Conservation (phyloP, 805 yeast species). For the Metahyphopichia silvanorum region DNA sequence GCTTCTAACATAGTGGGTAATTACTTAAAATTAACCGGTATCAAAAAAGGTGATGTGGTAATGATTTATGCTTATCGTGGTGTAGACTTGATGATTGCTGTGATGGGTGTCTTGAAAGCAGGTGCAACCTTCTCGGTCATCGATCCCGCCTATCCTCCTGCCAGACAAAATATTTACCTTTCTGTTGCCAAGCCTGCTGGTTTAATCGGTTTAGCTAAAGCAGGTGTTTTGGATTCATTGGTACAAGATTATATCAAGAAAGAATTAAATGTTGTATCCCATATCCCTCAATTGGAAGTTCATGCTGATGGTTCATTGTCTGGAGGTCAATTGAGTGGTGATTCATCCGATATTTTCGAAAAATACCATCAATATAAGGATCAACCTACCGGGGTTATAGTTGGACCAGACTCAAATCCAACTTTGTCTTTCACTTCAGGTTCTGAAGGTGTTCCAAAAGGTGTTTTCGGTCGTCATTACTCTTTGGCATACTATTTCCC, state of each 20-base stretch:
- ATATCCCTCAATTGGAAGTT: constrained; percentile 74
- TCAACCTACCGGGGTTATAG: constrained; percentile 78
- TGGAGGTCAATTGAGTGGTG: constrained; percentile 48
- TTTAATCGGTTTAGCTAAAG: constrained; percentile 83
- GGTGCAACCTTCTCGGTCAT: constrained; percentile 98
- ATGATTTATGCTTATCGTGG: constrained; percentile 98
- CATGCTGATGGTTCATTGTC: constrained; percentile 68
- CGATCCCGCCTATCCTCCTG: constrained; percentile 99
- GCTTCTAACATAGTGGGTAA: constrained; percentile 94
- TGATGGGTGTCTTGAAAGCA: constrained; percentile 96
- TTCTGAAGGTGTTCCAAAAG: constrained; percentile 97
- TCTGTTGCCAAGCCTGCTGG: constrained; percentile 94
- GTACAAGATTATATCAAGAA: constrained; percentile 75
- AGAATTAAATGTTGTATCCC: constrained; percentile 69
- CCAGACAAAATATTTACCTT: constrained; percentile 90
- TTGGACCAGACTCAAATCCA: constrained; percentile 98
- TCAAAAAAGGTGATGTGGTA: constrained; percentile 88
- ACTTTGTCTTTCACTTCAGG: constrained; percentile 96
- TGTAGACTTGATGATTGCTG: constrained; percentile 94
- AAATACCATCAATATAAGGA: constrained; percentile 45
- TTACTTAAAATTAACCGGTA: constrained; percentile 75
- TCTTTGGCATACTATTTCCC: constrained; percentile 97
- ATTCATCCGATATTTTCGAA: constrained; percentile 46
- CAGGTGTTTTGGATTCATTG: constrained; percentile 73
- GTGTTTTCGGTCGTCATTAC: constrained; percentile 96